Evolutionary conservation across 225 moss, liverwort and hornwort genomes (phyloP), one percentile per base, ranked within the genome.

Genomic region (Anthoceros angustus): DNA sequence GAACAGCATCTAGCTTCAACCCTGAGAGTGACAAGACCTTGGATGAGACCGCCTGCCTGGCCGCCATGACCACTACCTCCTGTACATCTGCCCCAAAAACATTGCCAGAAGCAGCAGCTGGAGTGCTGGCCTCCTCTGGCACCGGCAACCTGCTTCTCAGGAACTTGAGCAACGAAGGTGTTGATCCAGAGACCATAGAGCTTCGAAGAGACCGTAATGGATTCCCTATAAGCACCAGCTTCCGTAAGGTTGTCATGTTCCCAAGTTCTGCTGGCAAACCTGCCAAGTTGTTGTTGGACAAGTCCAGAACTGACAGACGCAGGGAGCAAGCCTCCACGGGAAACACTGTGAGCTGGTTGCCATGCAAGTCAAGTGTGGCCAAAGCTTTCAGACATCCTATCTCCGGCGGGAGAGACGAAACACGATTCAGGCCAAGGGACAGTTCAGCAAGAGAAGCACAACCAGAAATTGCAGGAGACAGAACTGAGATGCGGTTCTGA

Each of bases 201-300:
- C 89, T 89, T 72, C 93, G 82, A 40, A 93, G 80, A 65, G 87
- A 87, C 70, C 89, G 82, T 75, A 93, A 68, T 41, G 93, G 93
- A 70, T 93, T 93, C 43, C 93, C 93, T 70, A 82, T 71, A 40
- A 93, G 80, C 67, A 89, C 72, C 61, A 93, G 87, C 78, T 87
- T 89, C 61, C 93, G 84, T 49, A 93, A 63, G 25, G 87, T 82
- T 66, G 78, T 83, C 93, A 93, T 89, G 25, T 84, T 76, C 68
- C 93, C 90, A 70, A 93, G 93, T 71, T 86, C 93, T 70, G 89
- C 81, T 65, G 93, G 93, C 69, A 93, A 77, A 48, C 87, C 89
- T 41, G 89, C 72, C 62, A 93, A 72, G 66, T 89, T 93, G 78
- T 93, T 93, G 78, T 93, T 93, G 42, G 93, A 93, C 62, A 89